A percentile compares a stretch with the other conserved stretches of the same genome.
Conservation (phyloP, 208 protist genomes). For the Borovskyia barvae region DNA sequence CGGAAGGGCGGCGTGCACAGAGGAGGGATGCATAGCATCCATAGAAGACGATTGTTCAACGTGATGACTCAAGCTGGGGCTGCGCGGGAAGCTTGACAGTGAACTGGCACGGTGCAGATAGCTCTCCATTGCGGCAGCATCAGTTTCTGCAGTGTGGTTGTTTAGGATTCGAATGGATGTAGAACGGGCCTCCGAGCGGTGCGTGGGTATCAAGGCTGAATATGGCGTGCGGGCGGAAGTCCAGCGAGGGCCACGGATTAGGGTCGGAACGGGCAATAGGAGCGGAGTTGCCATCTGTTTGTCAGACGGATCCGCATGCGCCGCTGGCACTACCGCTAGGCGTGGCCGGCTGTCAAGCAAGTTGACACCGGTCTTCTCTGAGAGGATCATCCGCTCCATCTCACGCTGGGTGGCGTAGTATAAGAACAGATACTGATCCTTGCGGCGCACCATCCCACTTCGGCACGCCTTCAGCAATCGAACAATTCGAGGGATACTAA, state of each 20-base stretch:
- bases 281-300: slow-evolving; percentile 20
- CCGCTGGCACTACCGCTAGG: not conserved
- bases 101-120: slow-evolving; percentile 21
- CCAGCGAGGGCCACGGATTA: not conserved
- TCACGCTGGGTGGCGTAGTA: slow-evolving; percentile 70
- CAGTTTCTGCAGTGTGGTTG: slow-evolving; percentile 15
- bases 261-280: slow-evolving; percentile 14
- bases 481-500: slow-evolving; percentile 63
- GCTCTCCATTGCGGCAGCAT: slow-evolving; percentile 32
- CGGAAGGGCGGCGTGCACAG: too few species aligned
- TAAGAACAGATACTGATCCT: slow-evolving; percentile 84
- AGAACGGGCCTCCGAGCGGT: slow-evolving; percentile 5
- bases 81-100: slow-evolving; percentile 4
- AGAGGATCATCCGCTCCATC: slow-evolving; percentile 81
- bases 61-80: not conserved
- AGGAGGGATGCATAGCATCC: not conserved
- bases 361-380: slow-evolving; percentile 53
- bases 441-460: slow-evolving; percentile 80
- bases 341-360: slow-evolving; percentile 37
- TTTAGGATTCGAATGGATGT: slow-evolving; percentile 6
- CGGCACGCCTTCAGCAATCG: slow-evolving; percentile 69
- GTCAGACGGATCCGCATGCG: slow-evolving; percentile 1
- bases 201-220: not conserved
- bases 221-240: not conserved
- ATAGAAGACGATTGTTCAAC: not conserved